Evolutionary conservation across 768 basidiomycete genomes (phyloP), one percentile per base, ranked within the genome.

Genomic region (Hypholoma sublateritium): DNA sequence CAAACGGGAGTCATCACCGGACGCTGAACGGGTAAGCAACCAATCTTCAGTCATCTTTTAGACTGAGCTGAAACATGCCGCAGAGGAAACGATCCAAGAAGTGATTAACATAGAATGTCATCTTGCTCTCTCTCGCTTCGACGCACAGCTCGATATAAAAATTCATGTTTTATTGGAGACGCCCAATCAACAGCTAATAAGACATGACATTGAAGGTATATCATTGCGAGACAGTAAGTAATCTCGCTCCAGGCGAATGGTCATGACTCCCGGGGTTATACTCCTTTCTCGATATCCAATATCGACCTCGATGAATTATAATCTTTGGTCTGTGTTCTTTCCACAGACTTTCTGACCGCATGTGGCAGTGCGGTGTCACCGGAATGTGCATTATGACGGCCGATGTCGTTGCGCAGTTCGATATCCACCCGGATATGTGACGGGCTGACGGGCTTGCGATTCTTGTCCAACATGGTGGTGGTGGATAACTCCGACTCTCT

Each of bases 1-100:
- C 14, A 65, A 62, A 41, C 54, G 64, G 11, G 59, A 65, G 16
- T 49, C 51, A 13, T 28, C 48, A 5, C 39, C n/a, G 32, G 61
- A 62, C 34, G 42, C 34, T 12, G 57, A 58, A 21, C n/a, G 59
- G 22, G 62, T 63, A 39, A 46, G 50, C 24, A 9, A n/a, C 3
- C 25, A n/a, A 17, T 25, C 25, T 19, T n/a, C 4, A 8, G 19
- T 44, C 2, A 17, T 4, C 19, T 44, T 1, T 17, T 22, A 17
- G 43, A 21, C 22, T 44, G 43, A 17, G 19, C 43, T 44, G 16
- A 32, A 32, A 32, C 5, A 32, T 9, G 5, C 28, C 28, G 5
- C 28, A 32, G 28, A 32, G 28, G 28, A 32, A 32, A 32, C 28
- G 28, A 7, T 32, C 28, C 6, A 32, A 5, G 28, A 2, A 32